Base-by-base conservation (phyloP, 2,329 filamentous ascomycete genomes). In the Sporothrix phasma region DNA sequence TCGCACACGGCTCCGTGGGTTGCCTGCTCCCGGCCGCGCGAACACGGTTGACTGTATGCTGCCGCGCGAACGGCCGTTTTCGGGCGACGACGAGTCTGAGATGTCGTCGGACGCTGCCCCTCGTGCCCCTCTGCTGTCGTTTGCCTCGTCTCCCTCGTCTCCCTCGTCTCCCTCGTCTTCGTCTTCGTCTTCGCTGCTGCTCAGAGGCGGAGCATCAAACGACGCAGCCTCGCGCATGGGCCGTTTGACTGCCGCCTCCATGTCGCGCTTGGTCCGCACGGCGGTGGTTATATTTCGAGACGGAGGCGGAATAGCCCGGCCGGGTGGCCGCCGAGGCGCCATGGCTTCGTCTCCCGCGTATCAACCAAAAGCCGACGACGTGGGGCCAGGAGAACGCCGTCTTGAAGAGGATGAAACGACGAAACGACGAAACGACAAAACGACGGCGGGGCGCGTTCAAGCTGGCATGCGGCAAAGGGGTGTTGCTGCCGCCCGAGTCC, bases 141-240 rank as follows among this genome's bases (percentile, higher is more conserved):
- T 53, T 1, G 37, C 31, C 1, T 19, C 51, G 6, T 54, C 46
- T 2, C 45, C 59, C 13, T 54, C 63, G 7, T 61, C 62, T n/a
- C 47, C 51, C 6, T 43, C 56, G 0, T 47, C 29, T 6, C 17
- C 62, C 2, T 43, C 29, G 5, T 19, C 56, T 5, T 45, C 58
- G 3, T 43, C 60, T 10, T 58, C 64, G 3, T 65, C 63, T 13
- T 58, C 47, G 49, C 65, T 68, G 64, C 66, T 69, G 65, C 66
- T 68, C n/a, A 66, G 26, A 3, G 68, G 68, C 6, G 53, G 65
- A 2, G 68, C 66, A 63, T 67, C 66, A 10, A 69, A 65, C 5
- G 66, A 53, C 13, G 41, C 59, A 0, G 63, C 22, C 39, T 64
- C 63, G 2, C 65, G 63, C 11, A 24, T 5, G 3, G 53, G 31